Evolutionary conservation across 805 yeast species (phyloP), one percentile per base, ranked within the genome.

Genomic region (Saccharomycopsis schoenii): DNA sequence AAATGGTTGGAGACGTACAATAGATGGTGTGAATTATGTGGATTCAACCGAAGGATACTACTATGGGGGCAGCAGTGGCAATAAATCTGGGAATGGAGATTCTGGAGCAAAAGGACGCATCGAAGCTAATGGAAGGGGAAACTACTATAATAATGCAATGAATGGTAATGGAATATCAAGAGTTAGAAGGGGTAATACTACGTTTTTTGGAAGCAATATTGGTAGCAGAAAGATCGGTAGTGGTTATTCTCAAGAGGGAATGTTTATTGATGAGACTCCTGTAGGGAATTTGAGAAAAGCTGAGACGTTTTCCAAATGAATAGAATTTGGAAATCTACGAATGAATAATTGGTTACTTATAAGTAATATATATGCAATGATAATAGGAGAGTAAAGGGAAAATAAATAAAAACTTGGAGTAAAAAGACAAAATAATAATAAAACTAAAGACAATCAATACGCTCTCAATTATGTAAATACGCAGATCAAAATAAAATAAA

Each of bases 1-100:
- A 0, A 80, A 82, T 58, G 94, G 90, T 1, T 85, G 85, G 85
- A 81, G 79, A 36, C 73, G 72, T 58, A 77, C 78, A 60, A 79
- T 76, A 52, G 79, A 77, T 59, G 82, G 83, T 0, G 64, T 71
- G 8, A 71, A 73, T 37, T 68, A 74, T 59, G 70, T 78, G 24
- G 82, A 78, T 61, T 65, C 76, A 36, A 29, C 56, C 2, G 41
- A 52, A 41, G 42, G 34, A 34, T 55, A 34, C 14, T 39, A 21
- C 17, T 37, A 34, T 24, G 34, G 37, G 3, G 17, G 17, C 17
- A 11, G 15, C 10, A 17, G 21, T 51, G 36, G 29, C 36, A 34
- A 34, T 34, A 36, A 21, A 29, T n/a, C 40, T 34, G n/a, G 25
- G 14, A 15, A 41, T 42, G 39, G 15, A 17, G 43, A 56, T 24